Conservation (phyloP, 768 basidiomycete genomes). For the Trametes cingulata region DNA sequence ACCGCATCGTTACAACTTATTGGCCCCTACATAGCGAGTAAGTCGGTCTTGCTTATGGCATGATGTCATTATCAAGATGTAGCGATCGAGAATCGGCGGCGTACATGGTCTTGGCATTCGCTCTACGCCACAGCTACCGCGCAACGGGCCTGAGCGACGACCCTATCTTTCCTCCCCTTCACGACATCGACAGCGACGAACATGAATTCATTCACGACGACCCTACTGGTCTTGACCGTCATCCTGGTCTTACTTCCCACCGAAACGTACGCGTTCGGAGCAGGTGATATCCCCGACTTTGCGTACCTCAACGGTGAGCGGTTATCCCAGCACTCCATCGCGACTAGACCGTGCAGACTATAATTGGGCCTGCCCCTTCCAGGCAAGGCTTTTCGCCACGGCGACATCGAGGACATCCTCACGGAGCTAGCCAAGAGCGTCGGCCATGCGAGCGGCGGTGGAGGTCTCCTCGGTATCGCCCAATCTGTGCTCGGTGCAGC, state of each 20-base stretch:
- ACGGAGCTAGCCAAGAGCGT: constrained; percentile 58
- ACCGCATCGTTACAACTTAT: no score
- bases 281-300: constrained; percentile 73
- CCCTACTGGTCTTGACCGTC: constrained; percentile 28
- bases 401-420: constrained; percentile 73
- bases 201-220: constrained; percentile 24
- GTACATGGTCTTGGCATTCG: constrained; percentile 14
- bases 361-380: constrained; percentile 1
- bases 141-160: not conserved
- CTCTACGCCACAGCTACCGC: not conserved
- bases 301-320: constrained; percentile 60
- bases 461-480: constrained; percentile 53
- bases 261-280: constrained; percentile 53
- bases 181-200: constrained; percentile 22
- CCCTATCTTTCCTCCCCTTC: not conserved
- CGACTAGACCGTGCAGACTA: not conserved
- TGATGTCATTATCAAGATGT: constrained; percentile 25
- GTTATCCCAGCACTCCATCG: constrained; percentile 1
- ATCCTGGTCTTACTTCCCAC: constrained; percentile 43
- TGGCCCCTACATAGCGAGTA: not conserved
- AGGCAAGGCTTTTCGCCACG: constrained; percentile 77
- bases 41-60: not conserved
- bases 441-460: constrained; percentile 44
- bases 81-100: constrained; percentile 1
- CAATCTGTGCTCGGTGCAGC: constrained; percentile 45